A percentile compares a stretch with the other conserved stretches of the same genome.
These are phyloP conservation scores for Ceratocystis variospora DNA, from an alignment of 2,329 filamentous ascomycete genomes.

Conservation along the genomic window DNA sequence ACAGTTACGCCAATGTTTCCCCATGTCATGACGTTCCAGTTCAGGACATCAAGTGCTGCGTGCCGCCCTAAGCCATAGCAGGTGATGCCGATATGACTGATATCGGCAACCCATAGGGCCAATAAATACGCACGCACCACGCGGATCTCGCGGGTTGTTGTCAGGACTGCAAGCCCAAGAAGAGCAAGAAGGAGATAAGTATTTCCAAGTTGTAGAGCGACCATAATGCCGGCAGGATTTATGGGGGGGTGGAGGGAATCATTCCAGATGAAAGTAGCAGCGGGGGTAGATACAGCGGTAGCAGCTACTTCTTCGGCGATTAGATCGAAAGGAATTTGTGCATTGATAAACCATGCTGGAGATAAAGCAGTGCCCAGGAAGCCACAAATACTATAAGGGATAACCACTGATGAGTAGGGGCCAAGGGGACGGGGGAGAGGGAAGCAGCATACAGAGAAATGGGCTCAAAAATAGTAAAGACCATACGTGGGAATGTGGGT, in stretches of 20 bases:
- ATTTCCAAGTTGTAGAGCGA: conserved; percentile 57
- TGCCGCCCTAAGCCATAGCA: conserved; percentile 44
- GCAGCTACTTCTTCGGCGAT: too few species aligned
- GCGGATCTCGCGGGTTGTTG: conserved; percentile 35
- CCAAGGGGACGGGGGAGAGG: background rate
- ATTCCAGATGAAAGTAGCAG: conserved; percentile 20
- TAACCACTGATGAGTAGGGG: background rate
- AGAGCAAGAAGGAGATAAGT: conserved; percentile 53
- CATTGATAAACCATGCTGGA: conserved; percentile 47
- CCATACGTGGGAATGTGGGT: conserved; percentile 47
- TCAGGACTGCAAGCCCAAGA: conserved; percentile 38
- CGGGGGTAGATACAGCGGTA: conserved; percentile 24
- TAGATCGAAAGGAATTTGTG: conserved; percentile 37
- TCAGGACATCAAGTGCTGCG: conserved; percentile 36
- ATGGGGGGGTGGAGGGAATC: conserved; percentile 25
- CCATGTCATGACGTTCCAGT: conserved; percentile 60
- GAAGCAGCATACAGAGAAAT: conserved; percentile 44
- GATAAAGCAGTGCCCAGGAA: conserved; percentile 42
- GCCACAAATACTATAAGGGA: conserved; percentile 39
- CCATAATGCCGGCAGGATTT: conserved; percentile 31
- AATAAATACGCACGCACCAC: conserved; percentile 55
- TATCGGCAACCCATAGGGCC: conserved; percentile 50
- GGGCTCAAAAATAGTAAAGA: conserved; percentile 57
- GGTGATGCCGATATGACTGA: conserved; percentile 53
- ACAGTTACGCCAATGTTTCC: conserved; percentile 57